Conservation (phyloP, 2,329 filamentous ascomycete species). For the Penicillium sp. region DNA sequence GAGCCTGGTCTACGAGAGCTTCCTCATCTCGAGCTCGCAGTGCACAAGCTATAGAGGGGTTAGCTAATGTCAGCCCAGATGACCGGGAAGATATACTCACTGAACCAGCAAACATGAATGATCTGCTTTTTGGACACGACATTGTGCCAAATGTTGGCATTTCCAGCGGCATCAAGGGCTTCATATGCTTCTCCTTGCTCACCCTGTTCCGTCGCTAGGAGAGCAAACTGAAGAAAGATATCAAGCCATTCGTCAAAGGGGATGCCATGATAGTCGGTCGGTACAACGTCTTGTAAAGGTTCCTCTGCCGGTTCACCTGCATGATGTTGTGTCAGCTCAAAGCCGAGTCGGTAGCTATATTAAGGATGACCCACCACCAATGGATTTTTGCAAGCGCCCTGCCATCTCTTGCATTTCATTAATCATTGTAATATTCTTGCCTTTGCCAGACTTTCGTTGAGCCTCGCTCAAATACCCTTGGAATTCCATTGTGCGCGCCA, state of each 20-base stretch:
- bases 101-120: slow-evolving; percentile 72
- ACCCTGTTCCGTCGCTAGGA: slow-evolving; percentile 65
- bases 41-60: slow-evolving; percentile 60
- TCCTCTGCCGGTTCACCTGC: slow-evolving; percentile 25
- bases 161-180: slow-evolving; percentile 69
- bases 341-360: no score
- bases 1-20: slow-evolving; percentile 66
- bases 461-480: slow-evolving; percentile 45
- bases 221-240: slow-evolving; percentile 80
- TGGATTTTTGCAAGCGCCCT: slow-evolving; percentile 39
- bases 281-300: slow-evolving; percentile 34
- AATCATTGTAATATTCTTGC: slow-evolving; percentile 36
- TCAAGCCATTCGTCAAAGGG: slow-evolving; percentile 81
- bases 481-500: slow-evolving; percentile 49
- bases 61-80: slow-evolving; percentile 2
- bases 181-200: slow-evolving; percentile 70
- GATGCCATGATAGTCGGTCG: slow-evolving; percentile 66
- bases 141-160: slow-evolving; percentile 77
- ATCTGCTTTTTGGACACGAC: slow-evolving; percentile 61
- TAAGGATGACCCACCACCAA: slow-evolving; percentile 36
- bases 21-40: slow-evolving; percentile 72
- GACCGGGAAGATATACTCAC: slow-evolving; percentile 41
- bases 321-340: slow-evolving; percentile 11
- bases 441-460: slow-evolving; percentile 34
- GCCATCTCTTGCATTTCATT: slow-evolving; percentile 44